Base-by-base conservation (phyloP, 2,329 filamentous ascomycete species). In the Cordyceps tenuipes region DNA sequence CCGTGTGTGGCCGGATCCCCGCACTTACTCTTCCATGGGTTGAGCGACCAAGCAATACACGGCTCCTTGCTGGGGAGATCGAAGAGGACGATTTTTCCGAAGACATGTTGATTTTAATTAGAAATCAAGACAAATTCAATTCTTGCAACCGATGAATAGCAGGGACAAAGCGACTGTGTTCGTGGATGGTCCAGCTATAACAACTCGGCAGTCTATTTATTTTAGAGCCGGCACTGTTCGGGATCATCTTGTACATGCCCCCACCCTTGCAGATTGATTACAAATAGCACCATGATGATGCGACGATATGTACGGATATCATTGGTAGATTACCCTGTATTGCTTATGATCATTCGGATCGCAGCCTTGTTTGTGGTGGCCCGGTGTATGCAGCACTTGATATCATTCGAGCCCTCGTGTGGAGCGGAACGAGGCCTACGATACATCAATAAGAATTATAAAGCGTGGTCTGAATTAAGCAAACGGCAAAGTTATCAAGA, bases 1-100 rank as follows among this genome's bases (percentile, higher is more conserved):
- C 13, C 29, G 15, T 43, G 29, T 3, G 3, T 5, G 5, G 29
- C 5, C 5, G 19, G 17, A 36, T 19, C 29, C 7, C 59, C 29
- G 19, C 26, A 55, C 68, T 66, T 72, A 87, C 85, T 83, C 73
- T 87, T 90, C 86, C 86, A 90, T 0, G 86, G 82, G 68, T 90
- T 90, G 50, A 82, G 72, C 1, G 85, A 87, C 87, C 87, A 90
- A 8, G 72, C 72, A 44, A 74, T 69, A 17, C 73, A 74, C 21
- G 73, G 69, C 26, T 64, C 71, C 67, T 76, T 80, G 70, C 77
- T 84, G 3, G 85, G 81, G 3, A 90, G 70, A 68, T 90, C 87
- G 64, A 83, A 88, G 1, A 90, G 69, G 9, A 81, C 73, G 43
- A 86, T 74, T 48, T 75, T 4, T 49, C 54, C 9, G 44, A 49